Evolutionary conservation across 352 stramenopile species (phyloP), one percentile per base, ranked within the genome.

Genomic region (Elongisporangium prolatum): DNA sequence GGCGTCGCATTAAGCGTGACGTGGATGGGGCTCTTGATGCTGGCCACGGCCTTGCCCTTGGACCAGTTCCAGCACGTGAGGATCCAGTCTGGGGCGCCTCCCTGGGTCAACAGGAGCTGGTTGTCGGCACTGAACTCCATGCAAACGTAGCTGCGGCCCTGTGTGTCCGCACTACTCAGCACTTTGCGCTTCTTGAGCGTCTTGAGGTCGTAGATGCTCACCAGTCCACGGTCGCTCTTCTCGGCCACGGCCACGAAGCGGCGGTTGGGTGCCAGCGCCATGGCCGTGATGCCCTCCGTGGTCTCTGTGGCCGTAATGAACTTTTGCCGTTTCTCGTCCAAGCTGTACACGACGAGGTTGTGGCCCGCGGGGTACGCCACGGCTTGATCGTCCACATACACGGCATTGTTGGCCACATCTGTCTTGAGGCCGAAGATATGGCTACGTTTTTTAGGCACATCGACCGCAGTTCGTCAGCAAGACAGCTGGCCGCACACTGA

Each of bases 21-120:
- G 60, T 88, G 71, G 17, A 93, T 61, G 13, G 83, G 80, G 21
- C 74, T 74, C 68, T 91, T 91, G 56, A 91, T 79, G 50, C 68
- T 87, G 21, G 83, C 84, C 1, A 95, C 71, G 0, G 89, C 71
- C 60, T 97, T 97, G 48, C 86, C 91, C 59, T 97, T 97, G 50
- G 89, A 85, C 90, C 89, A 97, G 65, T 96, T 94, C 91, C 91
- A 98, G 59, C 85, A 87, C 49, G 91, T 90, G 25, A 98, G 73
- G 48, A 86, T 92, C 88, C 86, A 96, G 67, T 96, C 84, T 4
- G 86, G 86, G 1, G 74, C 71, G 7, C 86, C 89, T 47, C 86
- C 85, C 54, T 97, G 87, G 2, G 91, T 90, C 6, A 98, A 64
- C n/a, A 98, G 68, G 16, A 97, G 65, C 71, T 97, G 83, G 18